Base-by-base conservation (phyloP, 2,329 filamentous ascomycete species). In the Paecilomyces sp. region DNA sequence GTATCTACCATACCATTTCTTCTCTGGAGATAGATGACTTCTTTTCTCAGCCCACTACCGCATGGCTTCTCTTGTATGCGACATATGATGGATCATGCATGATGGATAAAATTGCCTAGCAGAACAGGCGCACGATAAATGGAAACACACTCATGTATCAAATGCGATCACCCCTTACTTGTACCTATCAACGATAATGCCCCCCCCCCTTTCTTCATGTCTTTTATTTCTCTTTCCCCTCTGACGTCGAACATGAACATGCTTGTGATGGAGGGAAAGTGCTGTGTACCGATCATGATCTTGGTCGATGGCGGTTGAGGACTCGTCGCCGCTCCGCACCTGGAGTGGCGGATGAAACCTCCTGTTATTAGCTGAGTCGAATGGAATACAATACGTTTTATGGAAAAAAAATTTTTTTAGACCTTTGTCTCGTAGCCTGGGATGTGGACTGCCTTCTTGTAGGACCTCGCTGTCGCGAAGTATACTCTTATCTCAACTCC, bases 111-210 rank as follows among this genome's bases (percentile, higher is more conserved):
- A 25, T 9, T 24, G 51, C 51, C 22, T 15, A 22, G n/a, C 13
- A 30, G 47, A n/a, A 18, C 4, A 30, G 51, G 25, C 51, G 30
- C 28, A 56, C 57, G 51, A 33, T 22, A 24, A 41, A 50, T 33
- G 33, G 50, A 58, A 28, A 41, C 31, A 25, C n/a, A 18, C 36
- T 57, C 50, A 25, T 60, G 59, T 60, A 60, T 58, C 59, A 60
- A 55, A 55, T 53, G 18, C 13, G 51, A 55, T 57, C 50, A 56
- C 22, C 55, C 25, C 54, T 34, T 52, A 53, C 41, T 33, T 60
- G 59, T 60, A 60, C 28, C 56, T 60, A 47, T 47, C 41, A 18
- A 47, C 18, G 41, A 47, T 47, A 47, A 47, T 47, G 41, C 41
- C 41, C 41, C n/a, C 31, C 4, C 11, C 31, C 31, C 25, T 6